Evolutionary conservation across 805 yeast species (phyloP).

Genomic region (Wickerhamiella kazuoi): DNA sequence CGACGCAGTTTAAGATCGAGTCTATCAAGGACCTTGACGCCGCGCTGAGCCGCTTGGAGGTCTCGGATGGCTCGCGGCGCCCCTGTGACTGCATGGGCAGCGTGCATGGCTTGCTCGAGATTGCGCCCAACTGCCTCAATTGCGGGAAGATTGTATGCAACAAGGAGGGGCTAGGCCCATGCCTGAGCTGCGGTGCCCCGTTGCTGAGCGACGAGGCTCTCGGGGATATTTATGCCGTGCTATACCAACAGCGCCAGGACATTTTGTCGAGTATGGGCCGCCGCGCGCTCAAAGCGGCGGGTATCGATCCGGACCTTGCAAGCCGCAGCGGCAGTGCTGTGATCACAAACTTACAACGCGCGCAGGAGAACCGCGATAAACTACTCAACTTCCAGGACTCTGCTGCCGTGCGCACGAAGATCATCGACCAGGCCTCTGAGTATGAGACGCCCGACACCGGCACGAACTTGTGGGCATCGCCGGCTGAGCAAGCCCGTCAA

Average conservation of each 20-base stretch:
- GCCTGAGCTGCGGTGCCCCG: conserved; percentile 62
- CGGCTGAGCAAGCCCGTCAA: conserved; percentile 74
- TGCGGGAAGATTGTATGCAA: conserved; percentile 90
- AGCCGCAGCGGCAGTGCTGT: conserved; percentile 3
- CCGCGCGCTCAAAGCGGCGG: conserved; percentile 24
- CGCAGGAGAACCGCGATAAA: conserved; percentile 57
- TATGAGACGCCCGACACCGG: conserved; percentile 44
- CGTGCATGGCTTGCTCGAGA: conserved; percentile 70
- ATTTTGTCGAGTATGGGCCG: conserved; percentile 21
- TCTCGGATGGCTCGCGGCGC: conserved; percentile 20
- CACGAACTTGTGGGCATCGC: conserved; percentile 58
- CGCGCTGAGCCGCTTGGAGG: conserved; percentile 37
- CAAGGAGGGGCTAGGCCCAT: conserved; percentile 80
- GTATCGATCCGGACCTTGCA: conserved; percentile 15
- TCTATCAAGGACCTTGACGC: conserved; percentile 49
- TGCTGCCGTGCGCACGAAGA: conserved; percentile 76
- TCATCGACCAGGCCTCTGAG: conserved; percentile 87
- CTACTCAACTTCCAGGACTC: conserved; percentile 67
- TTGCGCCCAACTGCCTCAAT: conserved; percentile 82
- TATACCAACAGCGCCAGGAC: conserved; percentile 35
- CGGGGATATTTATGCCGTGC: conserved; percentile 34
- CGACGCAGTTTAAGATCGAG: conserved; percentile 28
- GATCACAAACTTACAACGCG: conserved; percentile 28
- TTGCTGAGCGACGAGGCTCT: conserved; percentile 49
- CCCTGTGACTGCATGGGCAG: conserved; percentile 73